Evolutionary conservation across 2,329 filamentous ascomycete species (phyloP), one percentile per base, ranked within the genome.

Genomic region (Zymoseptoria tritici): DNA sequence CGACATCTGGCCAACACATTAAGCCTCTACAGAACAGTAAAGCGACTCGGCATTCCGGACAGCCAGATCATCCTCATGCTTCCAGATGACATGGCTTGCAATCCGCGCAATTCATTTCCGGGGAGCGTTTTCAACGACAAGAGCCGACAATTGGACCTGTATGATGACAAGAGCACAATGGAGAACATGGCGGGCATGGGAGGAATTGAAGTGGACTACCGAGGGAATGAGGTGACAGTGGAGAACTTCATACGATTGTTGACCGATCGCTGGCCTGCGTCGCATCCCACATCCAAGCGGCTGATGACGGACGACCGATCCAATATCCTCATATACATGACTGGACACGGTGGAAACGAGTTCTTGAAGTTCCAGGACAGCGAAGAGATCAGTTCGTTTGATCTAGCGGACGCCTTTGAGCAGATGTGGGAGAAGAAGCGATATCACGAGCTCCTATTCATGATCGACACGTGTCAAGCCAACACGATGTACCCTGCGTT

Each of bases 361-460:
- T 99, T 99, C 69, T 78, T 99, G 60, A 99, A 99, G 75, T 99
- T 99, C 71, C 94, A 99, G 75, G 94, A 99, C 69, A 90, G 91
- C 6, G 94, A 99, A 75, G 94, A 99, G 77, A 97, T 99, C 66
- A 92, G 91, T 58, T 91, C 91, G 0, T 97, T 95, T 74, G 94
- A 99, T 77, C 79, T 99, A 59, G 94, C 95, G 4, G 91, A 99
- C 75, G 94, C 94, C 0, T 97, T 99, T 74, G 91, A 95, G 76
- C 93, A 99, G 80, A 99, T 99, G 94, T 97, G 92, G 90, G 94
- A 99, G 82, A 99, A 99, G 85, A 95, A 95, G 79, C 87, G 94
- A 80, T 99, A 97, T 76, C 90, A 97, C 74, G 94, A 99, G 76
- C 86, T 99, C 67, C 84, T 99, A 60, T 99, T 99, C 80, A 99